phyloP scores from a whole-genome alignment of 169 alveolate species.

The Theileria orientalis region DNA sequence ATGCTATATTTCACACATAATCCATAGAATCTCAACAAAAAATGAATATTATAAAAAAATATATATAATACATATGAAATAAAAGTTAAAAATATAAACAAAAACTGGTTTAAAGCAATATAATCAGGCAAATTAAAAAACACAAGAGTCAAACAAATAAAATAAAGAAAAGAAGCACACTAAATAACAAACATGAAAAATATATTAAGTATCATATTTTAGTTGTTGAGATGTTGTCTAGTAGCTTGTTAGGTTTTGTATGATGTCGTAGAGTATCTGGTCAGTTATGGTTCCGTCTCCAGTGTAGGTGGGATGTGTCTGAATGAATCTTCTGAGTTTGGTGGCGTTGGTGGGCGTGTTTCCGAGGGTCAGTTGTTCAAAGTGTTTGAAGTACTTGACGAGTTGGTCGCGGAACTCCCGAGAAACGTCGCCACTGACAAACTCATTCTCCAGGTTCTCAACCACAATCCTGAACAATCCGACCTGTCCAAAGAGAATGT shows the following conservation, averaged over 20 bases:
- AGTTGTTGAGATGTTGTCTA: no score
- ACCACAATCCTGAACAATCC: conserved; percentile 69
- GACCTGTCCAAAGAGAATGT: conserved; percentile 74
- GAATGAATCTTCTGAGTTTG: conserved; percentile 81
- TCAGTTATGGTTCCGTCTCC: conserved; percentile 82
- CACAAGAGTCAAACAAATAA: no score
- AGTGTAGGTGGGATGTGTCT: conserved; percentile 82
- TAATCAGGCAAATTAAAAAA: no score
- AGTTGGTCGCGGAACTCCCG: conserved; percentile 40
- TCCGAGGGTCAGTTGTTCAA: conserved; percentile 82
- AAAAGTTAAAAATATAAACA: background rate
- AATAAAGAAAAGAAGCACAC: no score
- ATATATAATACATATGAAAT: background rate
- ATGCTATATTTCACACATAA: no score
- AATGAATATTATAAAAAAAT: no score
- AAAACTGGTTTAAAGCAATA: background rate
- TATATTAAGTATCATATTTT: no score
- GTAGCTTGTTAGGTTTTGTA: background rate
- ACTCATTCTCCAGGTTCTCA: conserved; percentile 50
- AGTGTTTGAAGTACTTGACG: conserved; percentile 67
- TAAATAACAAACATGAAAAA: no score
- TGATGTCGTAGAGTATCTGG: conserved; percentile 80
- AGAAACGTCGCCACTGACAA: conserved; percentile 24
- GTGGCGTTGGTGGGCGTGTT: conserved; percentile 86
- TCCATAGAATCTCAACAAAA: no score